Percentiles rank a stretch among this genome's conserved stretches.
Conservation (phyloP, 2,329 filamentous ascomycete species). For the Colletotrichum sp. region DNA sequence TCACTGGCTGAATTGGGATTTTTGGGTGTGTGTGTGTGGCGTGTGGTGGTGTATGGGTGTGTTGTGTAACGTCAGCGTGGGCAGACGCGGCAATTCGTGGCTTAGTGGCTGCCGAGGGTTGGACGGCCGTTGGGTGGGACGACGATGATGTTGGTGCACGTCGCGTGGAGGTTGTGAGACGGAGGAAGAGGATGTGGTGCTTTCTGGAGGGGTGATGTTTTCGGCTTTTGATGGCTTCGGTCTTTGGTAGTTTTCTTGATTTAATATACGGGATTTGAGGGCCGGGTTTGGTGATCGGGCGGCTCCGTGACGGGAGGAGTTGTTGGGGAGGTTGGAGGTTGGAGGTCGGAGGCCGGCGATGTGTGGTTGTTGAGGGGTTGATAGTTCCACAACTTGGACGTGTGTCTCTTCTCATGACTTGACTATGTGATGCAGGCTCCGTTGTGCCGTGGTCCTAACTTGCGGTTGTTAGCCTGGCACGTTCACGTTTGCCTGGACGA, state of each 20-base stretch:
- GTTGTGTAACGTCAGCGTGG: conserved; percentile 6
- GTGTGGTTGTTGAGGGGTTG: neutral
- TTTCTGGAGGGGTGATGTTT: neutral
- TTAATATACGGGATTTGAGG: neutral
- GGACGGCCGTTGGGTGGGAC: neutral
- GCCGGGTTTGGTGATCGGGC: neutral
- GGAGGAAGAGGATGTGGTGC: neutral
- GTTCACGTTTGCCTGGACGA: neutral
- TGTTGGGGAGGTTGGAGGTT: neutral
- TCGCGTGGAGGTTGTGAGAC: neutral
- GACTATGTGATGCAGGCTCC: neutral
- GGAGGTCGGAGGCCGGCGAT: neutral
- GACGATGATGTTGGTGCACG: neutral
- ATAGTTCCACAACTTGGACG: neutral
- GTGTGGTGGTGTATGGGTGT: neutral
- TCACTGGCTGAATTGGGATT: neutral
- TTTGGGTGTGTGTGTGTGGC: neutral
- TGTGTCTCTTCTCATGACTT: neutral
- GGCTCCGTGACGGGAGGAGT: neutral
- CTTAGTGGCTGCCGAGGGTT: neutral
- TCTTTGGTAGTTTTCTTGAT: neutral
- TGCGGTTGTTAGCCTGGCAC: neutral
- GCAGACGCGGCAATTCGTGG: conserved; percentile 14
- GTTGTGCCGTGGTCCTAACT: neutral
- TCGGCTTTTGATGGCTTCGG: neutral